Evolutionary conservation across 176 grass and related monocot species (phyloP).

Genomic region (Bothriochloa decipiens): DNA sequence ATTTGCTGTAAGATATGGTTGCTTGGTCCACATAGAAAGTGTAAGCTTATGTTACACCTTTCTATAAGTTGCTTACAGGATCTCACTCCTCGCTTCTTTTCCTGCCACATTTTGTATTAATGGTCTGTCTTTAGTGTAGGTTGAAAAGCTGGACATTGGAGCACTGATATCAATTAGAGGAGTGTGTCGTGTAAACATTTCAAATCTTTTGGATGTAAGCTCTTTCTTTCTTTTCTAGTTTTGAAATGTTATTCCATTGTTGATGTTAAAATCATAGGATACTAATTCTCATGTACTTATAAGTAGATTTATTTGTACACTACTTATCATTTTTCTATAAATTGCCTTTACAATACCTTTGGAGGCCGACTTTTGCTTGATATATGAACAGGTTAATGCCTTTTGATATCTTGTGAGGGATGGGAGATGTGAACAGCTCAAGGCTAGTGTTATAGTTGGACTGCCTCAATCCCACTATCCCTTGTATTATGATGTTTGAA

Average conservation of each 20-base stretch:
- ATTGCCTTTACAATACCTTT: neutral
- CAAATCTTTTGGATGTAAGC: conserved; percentile 76
- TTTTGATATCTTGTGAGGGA: neutral
- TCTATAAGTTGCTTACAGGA: conserved; percentile 9
- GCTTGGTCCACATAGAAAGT: conserved; percentile 85
- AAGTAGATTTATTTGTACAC: neutral
- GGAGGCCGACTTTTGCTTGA: neutral
- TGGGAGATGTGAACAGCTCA: neutral
- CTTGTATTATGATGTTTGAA: conserved; percentile 13
- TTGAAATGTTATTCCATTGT: conserved; percentile 15
- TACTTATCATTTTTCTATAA: conserved; percentile 14
- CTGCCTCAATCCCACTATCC: neutral
- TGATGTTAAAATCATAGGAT: conserved; percentile 4
- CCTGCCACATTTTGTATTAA: conserved; percentile 36
- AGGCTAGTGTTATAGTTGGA: conserved; percentile 3
- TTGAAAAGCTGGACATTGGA: conserved; percentile 83
- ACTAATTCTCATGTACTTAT: neutral
- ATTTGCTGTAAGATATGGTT: conserved; percentile 84
- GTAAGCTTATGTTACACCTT: conserved; percentile 49
- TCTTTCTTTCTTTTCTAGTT: neutral
- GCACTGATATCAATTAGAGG: conserved; percentile 87
- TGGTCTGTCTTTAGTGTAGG: conserved; percentile 65
- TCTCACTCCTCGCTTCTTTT: neutral
- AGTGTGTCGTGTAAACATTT: conserved; percentile 79
- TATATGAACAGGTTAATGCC: neutral